phyloP scores from a whole-genome alignment of 257 asterid species.

The Capsicum rhomboideum region DNA sequence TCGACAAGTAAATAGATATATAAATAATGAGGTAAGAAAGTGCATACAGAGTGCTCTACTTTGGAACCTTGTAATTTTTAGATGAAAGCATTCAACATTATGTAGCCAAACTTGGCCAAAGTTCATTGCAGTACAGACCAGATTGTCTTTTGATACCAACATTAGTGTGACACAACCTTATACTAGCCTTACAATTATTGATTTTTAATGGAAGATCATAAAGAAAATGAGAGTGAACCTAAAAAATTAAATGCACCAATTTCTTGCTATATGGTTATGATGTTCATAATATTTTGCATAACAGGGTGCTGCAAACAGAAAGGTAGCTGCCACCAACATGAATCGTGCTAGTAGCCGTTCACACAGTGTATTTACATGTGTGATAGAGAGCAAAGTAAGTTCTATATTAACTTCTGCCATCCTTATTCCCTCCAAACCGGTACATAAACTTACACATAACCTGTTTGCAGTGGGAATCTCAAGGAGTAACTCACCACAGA shows the following conservation, averaged over 20 bases:
- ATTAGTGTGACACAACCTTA: background rate
- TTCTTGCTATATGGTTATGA: background rate
- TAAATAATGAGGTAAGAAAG: background rate
- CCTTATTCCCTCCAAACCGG: constrained; percentile 4
- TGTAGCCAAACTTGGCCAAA: background rate
- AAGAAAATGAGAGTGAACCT: background rate
- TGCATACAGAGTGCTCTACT: background rate
- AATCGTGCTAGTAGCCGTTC: constrained; percentile 98
- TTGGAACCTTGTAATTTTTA: background rate
- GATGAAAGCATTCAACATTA: background rate
- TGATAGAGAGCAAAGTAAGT: constrained; percentile 85
- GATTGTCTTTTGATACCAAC: background rate
- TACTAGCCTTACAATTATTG: background rate
- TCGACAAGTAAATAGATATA: background rate
- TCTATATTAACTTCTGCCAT: background rate
- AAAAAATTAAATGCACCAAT: background rate
- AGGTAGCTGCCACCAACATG: constrained; percentile 98
- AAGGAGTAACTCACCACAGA: constrained; percentile 85
- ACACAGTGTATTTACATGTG: constrained; percentile 93
- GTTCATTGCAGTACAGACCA: background rate
- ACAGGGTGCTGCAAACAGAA: constrained; percentile 94
- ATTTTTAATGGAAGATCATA: background rate
- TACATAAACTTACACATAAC: background rate
- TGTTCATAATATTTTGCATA: background rate
- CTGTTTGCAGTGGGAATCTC: constrained; percentile 68